Evolutionary conservation across 257 asterid species (phyloP), one percentile per base, ranked within the genome.

Genomic region (Avicennia marina): DNA sequence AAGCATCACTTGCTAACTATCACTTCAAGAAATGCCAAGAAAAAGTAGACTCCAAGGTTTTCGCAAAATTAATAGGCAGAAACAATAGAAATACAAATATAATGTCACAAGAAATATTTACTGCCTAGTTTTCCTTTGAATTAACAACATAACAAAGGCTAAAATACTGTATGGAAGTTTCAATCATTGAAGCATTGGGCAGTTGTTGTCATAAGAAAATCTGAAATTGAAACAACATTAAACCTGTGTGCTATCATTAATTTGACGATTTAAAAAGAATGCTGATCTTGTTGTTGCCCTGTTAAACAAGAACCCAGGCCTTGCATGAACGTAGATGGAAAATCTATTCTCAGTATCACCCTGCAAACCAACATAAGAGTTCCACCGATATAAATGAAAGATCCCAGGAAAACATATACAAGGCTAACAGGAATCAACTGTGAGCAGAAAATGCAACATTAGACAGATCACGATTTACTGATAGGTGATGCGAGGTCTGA

Each of bases 221-320:
- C n/a, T n/a, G n/a, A n/a, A n/a, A 2, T 36, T 36, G 2, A 36
- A 11, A 36, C 41, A 5, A 59, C 69, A 70, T 26, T 48, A 65
- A 62, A 91, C 98, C 98, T 91, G 98, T 65, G 86, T 58, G 72
- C 97, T 91, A 64, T 79, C 71, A 63, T 88, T 91, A 51, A 91
- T 65, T 78, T 91, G 98, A 62, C 95, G 98, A 60, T 77, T 57
- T 70, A 83, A 58, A 73, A 91, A 91, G 66, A 81, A 86, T 9
- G 12, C 22, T 21, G 97, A 91, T 89, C 87, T 81, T 20, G 98
- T 91, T 7, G 87, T 91, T 59, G 74, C 86, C 57, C 66, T 66
- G 72, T 67, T 91, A 34, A 91, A 62, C 75, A 89, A 65, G 72
- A 91, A 91, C 53, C 98, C 95, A 63, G 98, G 98, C 65, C 98